Conservation (phyloP, 2,329 filamentous ascomycete genomes). For the Pseudogymnoascus sp. region DNA sequence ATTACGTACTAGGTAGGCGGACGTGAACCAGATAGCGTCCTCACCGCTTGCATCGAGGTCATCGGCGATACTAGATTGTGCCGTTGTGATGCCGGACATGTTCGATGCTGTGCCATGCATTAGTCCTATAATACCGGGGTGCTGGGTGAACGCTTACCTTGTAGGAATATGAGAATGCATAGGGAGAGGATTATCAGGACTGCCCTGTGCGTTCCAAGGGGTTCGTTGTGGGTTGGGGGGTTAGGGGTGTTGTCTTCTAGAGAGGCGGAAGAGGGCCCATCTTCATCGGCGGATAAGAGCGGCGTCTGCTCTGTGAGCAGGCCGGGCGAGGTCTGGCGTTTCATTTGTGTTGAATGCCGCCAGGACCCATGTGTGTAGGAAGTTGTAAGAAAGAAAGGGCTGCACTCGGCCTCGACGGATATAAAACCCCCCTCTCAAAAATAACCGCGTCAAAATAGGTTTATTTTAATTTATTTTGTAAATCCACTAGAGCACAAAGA, state of each 20-base stretch:
- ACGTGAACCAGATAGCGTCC: slow-evolving; percentile 70
- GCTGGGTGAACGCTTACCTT: slow-evolving; percentile 36
- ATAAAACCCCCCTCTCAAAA: not conserved
- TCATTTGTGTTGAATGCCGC: not conserved
- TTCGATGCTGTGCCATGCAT: slow-evolving; percentile 42
- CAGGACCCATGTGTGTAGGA: not conserved
- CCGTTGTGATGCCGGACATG: slow-evolving; percentile 74
- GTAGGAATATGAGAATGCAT: slow-evolving; percentile 52
- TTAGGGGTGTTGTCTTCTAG: not conserved
- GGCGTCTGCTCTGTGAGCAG: not conserved
- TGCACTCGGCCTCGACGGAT: not conserved
- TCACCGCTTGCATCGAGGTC: slow-evolving; percentile 68
- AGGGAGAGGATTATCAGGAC: slow-evolving; percentile 45
- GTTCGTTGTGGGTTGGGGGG: slow-evolving; percentile 17
- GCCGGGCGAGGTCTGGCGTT: not conserved
- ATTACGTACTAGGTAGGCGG: slow-evolving; percentile 54
- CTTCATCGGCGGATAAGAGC: not conserved
- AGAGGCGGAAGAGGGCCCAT: not conserved
- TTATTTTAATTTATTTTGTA: not conserved
- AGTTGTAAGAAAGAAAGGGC: not conserved
- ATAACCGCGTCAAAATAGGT: not conserved
- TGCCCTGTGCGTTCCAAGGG: slow-evolving; percentile 28
- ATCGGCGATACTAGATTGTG: slow-evolving; percentile 67
- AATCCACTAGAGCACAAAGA: not conserved
- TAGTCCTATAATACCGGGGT: not conserved